These are phyloP conservation scores for Phytophthora agathidicida DNA, from an alignment of 352 stramenopile species.

Conservation along the genomic window DNA sequence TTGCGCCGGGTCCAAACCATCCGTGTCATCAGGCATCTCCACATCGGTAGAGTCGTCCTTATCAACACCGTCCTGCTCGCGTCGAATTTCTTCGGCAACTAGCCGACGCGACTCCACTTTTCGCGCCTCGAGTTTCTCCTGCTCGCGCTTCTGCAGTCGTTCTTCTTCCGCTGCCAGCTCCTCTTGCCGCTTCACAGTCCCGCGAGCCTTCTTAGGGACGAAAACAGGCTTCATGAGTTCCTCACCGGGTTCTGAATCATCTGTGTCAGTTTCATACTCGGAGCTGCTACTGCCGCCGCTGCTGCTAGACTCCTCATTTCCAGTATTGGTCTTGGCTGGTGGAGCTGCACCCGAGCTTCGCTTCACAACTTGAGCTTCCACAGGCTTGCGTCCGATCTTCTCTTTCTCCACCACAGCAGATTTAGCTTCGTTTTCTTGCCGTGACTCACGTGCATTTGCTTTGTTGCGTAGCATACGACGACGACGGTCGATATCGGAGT, in stretches of 20 bases:
- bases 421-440: conserved; percentile 1
- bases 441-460: conserved; percentile 29
- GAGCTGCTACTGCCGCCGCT: conserved; percentile 57
- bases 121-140: conserved; percentile 62
- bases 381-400: conserved; percentile 17
- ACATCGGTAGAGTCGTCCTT: conserved; percentile 67
- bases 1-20: conserved; percentile 87
- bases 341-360: conserved; percentile 4
- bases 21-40: conserved; percentile 91
- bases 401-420: conserved; percentile 11
- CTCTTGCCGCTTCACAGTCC: conserved; percentile 84
- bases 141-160: conserved; percentile 53
- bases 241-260: conserved; percentile 73
- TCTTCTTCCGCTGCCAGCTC: conserved; percentile 80
- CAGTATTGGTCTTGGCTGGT: conserved; percentile 1
- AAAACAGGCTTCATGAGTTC: conserved; percentile 92
- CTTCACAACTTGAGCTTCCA: conserved; percentile 50
- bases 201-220: conserved; percentile 89
- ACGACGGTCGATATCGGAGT: conserved; percentile 64
- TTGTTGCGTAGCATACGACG: conserved; percentile 69
- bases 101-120: conserved; percentile 79
- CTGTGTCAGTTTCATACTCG: conserved; percentile 85
- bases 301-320: conserved; percentile 48
- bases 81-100: conserved; percentile 76
- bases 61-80: conserved; percentile 58